Percentiles rank a stretch among this genome's conserved stretches.
phyloP scores from a whole-genome alignment of 148 eudicot genomes.

The Nyssa sinensis region DNA sequence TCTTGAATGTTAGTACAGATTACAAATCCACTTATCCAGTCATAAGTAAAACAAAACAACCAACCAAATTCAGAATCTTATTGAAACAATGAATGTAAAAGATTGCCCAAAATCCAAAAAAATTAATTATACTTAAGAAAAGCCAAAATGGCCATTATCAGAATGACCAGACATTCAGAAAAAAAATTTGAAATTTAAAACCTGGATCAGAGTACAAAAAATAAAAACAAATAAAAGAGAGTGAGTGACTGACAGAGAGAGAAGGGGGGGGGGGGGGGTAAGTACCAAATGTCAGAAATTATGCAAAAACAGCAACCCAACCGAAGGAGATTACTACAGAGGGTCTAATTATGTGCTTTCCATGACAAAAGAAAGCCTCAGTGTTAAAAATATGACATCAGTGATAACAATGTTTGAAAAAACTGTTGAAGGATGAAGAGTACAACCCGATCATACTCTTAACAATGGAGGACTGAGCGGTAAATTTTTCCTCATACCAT shows the following conservation, averaged over 20 bases:
- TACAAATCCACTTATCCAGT: neutral
- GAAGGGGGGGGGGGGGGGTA: too few species aligned
- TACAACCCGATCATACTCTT: neutral
- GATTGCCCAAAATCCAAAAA: neutral
- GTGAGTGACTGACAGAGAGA: too few species aligned
- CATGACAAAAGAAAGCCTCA: neutral
- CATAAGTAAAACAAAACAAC: too few species aligned
- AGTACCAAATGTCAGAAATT: neutral
- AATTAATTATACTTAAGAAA: too few species aligned
- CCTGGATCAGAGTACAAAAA: too few species aligned
- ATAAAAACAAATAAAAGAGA: too few species aligned
- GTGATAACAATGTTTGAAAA: neutral
- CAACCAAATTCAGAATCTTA: neutral
- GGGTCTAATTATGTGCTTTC: neutral
- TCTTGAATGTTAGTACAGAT: neutral
- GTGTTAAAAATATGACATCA: neutral
- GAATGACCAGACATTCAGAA: too few species aligned
- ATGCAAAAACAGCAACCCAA: neutral
- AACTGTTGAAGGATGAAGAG: neutral
- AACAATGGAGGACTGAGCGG: neutral
- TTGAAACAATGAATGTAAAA: neutral
- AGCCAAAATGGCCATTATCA: too few species aligned
- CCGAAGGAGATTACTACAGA: neutral
- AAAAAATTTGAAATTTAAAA: too few species aligned
- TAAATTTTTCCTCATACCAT: neutral